Percentiles rank a stretch among this genome's conserved stretches.
Evolutionary conservation across 768 basidiomycete species (phyloP).

Genomic region (Tylopilus felleus): DNA sequence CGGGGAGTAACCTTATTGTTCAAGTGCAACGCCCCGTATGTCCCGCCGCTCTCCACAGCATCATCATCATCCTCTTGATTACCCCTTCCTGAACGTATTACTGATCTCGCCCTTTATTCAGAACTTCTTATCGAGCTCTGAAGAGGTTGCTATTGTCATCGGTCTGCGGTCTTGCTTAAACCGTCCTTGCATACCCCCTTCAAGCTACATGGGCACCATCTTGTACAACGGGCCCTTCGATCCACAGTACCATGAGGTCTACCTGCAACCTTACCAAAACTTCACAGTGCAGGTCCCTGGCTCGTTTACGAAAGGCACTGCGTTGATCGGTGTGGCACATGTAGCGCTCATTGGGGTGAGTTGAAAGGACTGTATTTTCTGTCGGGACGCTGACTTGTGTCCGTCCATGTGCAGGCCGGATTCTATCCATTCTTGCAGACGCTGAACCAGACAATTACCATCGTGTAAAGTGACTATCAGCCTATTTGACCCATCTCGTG

Average conservation of each 20-base stretch:
- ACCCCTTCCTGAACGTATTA: not conserved
- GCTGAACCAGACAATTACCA: conserved; percentile 30
- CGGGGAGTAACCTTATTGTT: conserved; percentile 40
- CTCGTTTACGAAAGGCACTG: conserved; percentile 26
- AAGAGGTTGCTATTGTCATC: conserved; percentile 46
- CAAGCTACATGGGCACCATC: conserved; percentile 38
- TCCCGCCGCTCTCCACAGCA: too few species aligned
- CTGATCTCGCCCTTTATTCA: conserved; percentile 10
- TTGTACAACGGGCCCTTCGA: conserved; percentile 45
- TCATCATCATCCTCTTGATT: not conserved
- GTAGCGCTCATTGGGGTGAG: conserved; percentile 41
- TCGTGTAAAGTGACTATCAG: conserved; percentile 12
- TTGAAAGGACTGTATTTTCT: not conserved
- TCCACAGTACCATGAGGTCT: conserved; percentile 31
- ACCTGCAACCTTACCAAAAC: conserved; percentile 41
- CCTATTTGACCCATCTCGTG: not conserved
- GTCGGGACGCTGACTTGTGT: not conserved
- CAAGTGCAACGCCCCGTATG: conserved; percentile 49
- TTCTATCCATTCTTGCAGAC: conserved; percentile 30
- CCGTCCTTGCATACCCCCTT: conserved; percentile 24
- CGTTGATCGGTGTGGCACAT: conserved; percentile 38
- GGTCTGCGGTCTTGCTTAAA: conserved; percentile 39
- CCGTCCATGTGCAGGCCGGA: conserved; percentile 29
- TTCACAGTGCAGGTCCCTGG: conserved; percentile 42
- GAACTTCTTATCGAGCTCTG: conserved; percentile 37